phyloP scores from a whole-genome alignment of 2,329 filamentous ascomycete species.

The Clonostachys chloroleuca region DNA sequence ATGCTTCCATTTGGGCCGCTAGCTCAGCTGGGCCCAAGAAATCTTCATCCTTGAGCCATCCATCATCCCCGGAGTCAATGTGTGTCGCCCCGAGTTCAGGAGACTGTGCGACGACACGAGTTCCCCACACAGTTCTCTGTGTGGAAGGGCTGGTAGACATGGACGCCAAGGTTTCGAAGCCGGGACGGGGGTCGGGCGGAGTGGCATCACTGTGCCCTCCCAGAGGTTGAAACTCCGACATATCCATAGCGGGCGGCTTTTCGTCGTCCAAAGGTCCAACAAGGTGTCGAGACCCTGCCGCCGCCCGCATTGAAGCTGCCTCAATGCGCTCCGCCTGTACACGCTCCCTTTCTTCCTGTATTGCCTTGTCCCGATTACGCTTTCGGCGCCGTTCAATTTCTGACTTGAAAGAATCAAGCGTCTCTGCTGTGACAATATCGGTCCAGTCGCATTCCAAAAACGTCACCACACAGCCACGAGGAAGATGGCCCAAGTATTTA shows the following conservation, averaged over 20 bases:
- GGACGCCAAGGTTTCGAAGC: conserved; percentile 66
- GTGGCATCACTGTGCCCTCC: conserved; percentile 42
- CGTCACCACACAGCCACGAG: conserved; percentile 84
- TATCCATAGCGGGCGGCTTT: conserved; percentile 33
- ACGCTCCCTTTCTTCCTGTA: conserved; percentile 81
- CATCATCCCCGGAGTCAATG: conserved; percentile 56
- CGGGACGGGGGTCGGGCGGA: conserved; percentile 52
- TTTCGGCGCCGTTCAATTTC: conserved; percentile 76
- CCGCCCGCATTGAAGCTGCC: conserved; percentile 60
- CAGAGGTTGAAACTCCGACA: conserved; percentile 64
- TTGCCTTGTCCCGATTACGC: conserved; percentile 76
- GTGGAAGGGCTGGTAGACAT: conserved; percentile 78
- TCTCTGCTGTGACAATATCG: conserved; percentile 73
- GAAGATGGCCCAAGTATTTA: conserved; percentile 84
- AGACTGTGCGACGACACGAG: conserved; percentile 59
- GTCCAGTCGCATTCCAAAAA: conserved; percentile 96
- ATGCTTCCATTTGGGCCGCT: conserved; percentile 52
- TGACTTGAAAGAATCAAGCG: conserved; percentile 69
- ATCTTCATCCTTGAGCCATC: conserved; percentile 81
- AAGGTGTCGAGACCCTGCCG: conserved; percentile 29
- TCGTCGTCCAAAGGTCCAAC: conserved; percentile 32
- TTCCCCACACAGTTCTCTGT: conserved; percentile 89
- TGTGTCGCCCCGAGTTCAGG: conserved; percentile 42
- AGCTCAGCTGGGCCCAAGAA: conserved; percentile 61
- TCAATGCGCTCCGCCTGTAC: conserved; percentile 78